Evolutionary conservation across 331 rosid genomes (phyloP).

Genomic region (Rhamnella rubrinervis): DNA sequence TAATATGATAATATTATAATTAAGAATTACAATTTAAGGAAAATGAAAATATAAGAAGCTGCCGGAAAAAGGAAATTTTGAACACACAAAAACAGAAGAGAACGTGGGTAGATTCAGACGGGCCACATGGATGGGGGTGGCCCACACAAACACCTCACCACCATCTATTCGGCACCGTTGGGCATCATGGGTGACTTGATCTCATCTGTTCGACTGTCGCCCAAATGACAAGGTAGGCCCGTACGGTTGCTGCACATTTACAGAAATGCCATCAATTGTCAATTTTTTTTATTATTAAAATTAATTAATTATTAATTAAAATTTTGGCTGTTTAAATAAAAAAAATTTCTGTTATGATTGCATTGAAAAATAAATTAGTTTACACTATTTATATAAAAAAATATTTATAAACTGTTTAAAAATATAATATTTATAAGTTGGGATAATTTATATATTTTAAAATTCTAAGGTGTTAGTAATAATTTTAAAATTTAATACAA

Average conservation of each 20-base stretch:
- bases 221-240: neutral
- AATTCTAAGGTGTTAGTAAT: no score
- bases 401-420: no score
- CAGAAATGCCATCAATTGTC: neutral
- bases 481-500: no score
- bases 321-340: no score
- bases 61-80: neutral
- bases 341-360: no score
- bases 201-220: neutral
- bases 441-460: no score
- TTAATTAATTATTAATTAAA: no score
- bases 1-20: neutral
- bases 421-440: no score
- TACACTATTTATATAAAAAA: no score
- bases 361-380: no score
- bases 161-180: constrained; percentile 4
- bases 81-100: neutral
- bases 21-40: no score
- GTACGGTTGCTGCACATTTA: neutral
- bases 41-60: neutral
- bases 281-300: no score
- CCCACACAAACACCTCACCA: neutral
- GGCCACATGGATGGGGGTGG: constrained; percentile 15
- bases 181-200: neutral
- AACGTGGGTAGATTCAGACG: constrained; percentile 2